Evolutionary conservation across 2,329 filamentous ascomycete genomes (phyloP).

Genomic region (Fusarium ambrosium): DNA sequence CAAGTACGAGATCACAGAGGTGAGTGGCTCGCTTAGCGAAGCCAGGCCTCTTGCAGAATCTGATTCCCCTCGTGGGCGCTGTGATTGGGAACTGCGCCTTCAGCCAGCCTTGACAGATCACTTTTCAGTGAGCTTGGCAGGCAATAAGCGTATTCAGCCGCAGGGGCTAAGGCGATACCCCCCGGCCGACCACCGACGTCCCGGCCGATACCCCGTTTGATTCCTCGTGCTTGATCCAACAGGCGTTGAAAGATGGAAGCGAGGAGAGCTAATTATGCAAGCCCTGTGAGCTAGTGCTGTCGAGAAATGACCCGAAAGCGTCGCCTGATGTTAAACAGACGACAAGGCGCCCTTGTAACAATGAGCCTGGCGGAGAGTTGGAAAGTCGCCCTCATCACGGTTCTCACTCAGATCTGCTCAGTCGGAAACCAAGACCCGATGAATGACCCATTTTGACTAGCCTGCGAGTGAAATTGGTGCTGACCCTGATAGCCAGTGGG

Average conservation of each 20-base stretch:
- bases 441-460: neutral
- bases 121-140: neutral
- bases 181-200: constrained; percentile 1
- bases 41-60: neutral
- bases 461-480: neutral
- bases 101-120: neutral
- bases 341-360: neutral
- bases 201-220: neutral
- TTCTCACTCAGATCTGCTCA: neutral
- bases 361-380: neutral
- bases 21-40: neutral
- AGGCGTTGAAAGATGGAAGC: neutral
- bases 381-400: neutral
- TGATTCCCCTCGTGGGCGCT: neutral
- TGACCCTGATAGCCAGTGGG: neutral
- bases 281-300: neutral
- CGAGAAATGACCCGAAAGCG: neutral
- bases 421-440: neutral
- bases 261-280: neutral
- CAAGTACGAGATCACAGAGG: neutral
- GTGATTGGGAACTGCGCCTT: neutral
- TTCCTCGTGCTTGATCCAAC: neutral
- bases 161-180: neutral
- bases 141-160: neutral
- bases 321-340: neutral